A percentile compares a stretch with the other conserved stretches of the same genome.
These are phyloP conservation scores for Globisporangium takayamanum DNA, from an alignment of 352 stramenopile genomes.

Conservation along the genomic window DNA sequence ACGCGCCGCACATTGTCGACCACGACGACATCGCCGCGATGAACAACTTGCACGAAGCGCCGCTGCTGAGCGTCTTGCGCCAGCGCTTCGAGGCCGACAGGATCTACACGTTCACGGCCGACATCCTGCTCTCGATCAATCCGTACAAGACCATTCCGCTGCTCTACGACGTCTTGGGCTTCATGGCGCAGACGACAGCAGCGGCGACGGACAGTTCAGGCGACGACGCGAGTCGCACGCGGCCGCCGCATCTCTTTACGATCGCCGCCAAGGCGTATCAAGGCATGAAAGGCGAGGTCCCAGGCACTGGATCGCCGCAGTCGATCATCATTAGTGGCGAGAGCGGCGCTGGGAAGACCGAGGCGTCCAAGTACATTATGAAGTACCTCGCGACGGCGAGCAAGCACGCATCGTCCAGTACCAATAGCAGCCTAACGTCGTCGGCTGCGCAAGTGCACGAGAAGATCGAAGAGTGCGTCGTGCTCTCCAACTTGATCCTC, in stretches of 20 bases:
- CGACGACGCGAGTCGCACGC: conserved; percentile 15
- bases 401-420: conserved; percentile 27
- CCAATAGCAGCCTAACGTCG: conserved; percentile 4
- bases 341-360: conserved; percentile 91
- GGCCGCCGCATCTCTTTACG: conserved; percentile 69
- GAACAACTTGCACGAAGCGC: conserved; percentile 89
- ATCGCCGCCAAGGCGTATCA: conserved; percentile 76
- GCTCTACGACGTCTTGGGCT: conserved; percentile 72
- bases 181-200: conserved; percentile 47
- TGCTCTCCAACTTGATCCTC: conserved; percentile 76
- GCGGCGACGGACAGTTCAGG: not conserved
- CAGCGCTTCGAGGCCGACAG: conserved; percentile 73
- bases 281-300: conserved; percentile 54
- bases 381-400: conserved; percentile 80
- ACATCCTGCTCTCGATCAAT: conserved; percentile 82
- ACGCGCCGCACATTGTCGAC: conserved; percentile 80
- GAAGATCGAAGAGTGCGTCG: conserved; percentile 77
- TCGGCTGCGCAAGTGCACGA: conserved; percentile 41
- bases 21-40: conserved; percentile 82
- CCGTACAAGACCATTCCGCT: conserved; percentile 85
- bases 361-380: conserved; percentile 93
- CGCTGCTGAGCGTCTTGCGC: conserved; percentile 69
- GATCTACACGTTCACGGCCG: conserved; percentile 86
- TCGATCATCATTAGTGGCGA: conserved; percentile 94
- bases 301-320: conserved; percentile 64